Conservation (phyloP, 345 rosid species). For the Linum tenue region DNA sequence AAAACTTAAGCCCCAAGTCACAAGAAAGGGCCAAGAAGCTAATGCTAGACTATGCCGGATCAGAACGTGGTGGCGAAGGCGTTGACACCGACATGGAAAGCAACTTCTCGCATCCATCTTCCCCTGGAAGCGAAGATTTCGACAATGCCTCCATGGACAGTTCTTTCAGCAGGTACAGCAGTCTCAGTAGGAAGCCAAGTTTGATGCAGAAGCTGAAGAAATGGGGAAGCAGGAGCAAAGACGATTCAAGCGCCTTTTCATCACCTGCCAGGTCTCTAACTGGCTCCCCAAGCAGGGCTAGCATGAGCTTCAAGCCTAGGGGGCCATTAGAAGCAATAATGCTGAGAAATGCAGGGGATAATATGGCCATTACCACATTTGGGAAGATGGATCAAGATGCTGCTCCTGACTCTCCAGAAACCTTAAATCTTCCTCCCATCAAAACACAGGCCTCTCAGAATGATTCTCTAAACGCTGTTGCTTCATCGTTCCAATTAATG, state of each 20-base stretch:
- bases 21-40: constrained; percentile 77
- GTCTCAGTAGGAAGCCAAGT: constrained; percentile 60
- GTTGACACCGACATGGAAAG: constrained; percentile 89
- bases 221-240: constrained; percentile 73
- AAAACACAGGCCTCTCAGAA: constrained; percentile 44
- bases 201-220: constrained; percentile 79
- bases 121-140: constrained; percentile 88
- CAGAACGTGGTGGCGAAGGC: constrained; percentile 90
- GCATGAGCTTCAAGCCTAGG: constrained; percentile 50
- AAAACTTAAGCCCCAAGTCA: constrained; percentile 76
- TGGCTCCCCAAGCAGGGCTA: constrained; percentile 63
- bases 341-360: constrained; percentile 78
- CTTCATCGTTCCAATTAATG: constrained; percentile 77
- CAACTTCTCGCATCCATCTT: constrained; percentile 81
- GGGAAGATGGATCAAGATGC: constrained; percentile 59
- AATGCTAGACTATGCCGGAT: constrained; percentile 85
- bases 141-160: constrained; percentile 82
- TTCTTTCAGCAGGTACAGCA: constrained; percentile 65
- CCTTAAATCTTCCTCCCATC: constrained; percentile 40
- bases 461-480: constrained; percentile 52
- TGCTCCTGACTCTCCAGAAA: constrained; percentile 46
- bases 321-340: constrained; percentile 88
- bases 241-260: constrained; percentile 59
- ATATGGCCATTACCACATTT: constrained; percentile 73
- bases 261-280: constrained; percentile 71